Base-by-base conservation (phyloP, 495 filamentous ascomycete species). In the Xylaria scruposa region DNA sequence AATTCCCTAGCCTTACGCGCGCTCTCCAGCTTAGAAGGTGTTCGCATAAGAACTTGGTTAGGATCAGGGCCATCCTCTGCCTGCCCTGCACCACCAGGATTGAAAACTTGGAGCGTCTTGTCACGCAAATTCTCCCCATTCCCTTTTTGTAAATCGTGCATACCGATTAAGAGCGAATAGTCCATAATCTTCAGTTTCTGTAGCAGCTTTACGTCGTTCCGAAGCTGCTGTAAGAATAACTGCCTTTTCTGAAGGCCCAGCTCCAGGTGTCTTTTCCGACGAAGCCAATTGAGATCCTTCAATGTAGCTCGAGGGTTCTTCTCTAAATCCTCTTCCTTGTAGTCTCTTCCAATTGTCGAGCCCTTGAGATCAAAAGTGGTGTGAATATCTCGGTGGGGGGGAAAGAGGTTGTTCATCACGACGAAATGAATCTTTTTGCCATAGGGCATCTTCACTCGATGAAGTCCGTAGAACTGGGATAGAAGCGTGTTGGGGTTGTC, bases 361-460 rank as follows among this genome's bases (percentile, higher is more conserved):
- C 96, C 96, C 81, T 99, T 99, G 68, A 99, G 79, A 77, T 99
- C 96, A 74, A 97, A 99, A 4, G 94, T 98, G 75, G 94, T 89
- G 83, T 99, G 96, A 68, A 99, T 98, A 80, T 99, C 96, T 65
- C 95, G 89, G 81, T 99, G 96, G 5, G 96, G 96, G 21, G 96
- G 96, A 76, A 99, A 98, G 24, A 99, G 88, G 76, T 99, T 99
- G 85, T 99, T 99, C 96, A 99, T 99, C 75, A 99, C 94, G 44
- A 99, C 97, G 74, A 99, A 99, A 80, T 99, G 97, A 71, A 98
- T 98, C 85, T 99, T 99, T 72, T 93, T 91, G 44, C 97, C 96
- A 78, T 97, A 99, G 0, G 96, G 95, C 85, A 98, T 97, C 85
- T 99, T 99, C 70, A 99, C 97, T 56, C 96, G 90, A 82, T 99